Base-by-base conservation (phyloP, 2,329 filamentous ascomycete species). In the Calonectria hongkongensis region DNA sequence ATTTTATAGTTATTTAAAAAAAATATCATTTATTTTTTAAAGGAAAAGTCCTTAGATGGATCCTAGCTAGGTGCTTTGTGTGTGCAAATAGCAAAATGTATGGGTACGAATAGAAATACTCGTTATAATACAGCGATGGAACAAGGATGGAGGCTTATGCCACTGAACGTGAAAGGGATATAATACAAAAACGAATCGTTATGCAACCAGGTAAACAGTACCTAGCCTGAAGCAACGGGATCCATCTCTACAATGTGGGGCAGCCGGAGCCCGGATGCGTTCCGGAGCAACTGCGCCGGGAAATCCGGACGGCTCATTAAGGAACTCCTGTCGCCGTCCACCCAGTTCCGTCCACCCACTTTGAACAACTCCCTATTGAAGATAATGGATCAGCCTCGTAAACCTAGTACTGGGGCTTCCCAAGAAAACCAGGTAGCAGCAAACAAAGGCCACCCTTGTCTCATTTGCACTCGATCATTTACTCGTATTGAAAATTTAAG, bases 401-500 rank as follows among this genome's bases (percentile, higher is more conserved):
- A 12, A 2, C 15, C 39, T 15, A 21, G 21, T 43, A 16, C 39
- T 45, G 39, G 18, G 36, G 25, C 13, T 30, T 15, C 58, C 41
- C 21, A 63, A 30, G 25, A 63, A 21, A 12, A 3, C 12, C 7
- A 25, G 13, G 13, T 15, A 7, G 15, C 4, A 6, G 58, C 21
- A n/a, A 45, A n/a, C 39, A 63, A 41, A 30, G 3, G 16, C 7
- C 25, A 63, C 36, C 18, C 36, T 13, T 66, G 64, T 28, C 39
- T 36, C 18, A 45, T 30, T 27, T 66, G 64, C 18, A 6, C 64
- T 10, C 64, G 64, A 21, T 54, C 64, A 45, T 66, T 66, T 54
- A 66, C 64, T 16, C 64, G 64, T 12, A 33, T 54, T 18, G 64
- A 66, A n/a, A 66, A 66, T 28, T 25, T 66, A 16, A 66, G 51